Percentiles rank a stretch among this genome's conserved stretches.
Conservation (phyloP, 2,329 filamentous ascomycete genomes). For the Emergomyces pasteurianus region DNA sequence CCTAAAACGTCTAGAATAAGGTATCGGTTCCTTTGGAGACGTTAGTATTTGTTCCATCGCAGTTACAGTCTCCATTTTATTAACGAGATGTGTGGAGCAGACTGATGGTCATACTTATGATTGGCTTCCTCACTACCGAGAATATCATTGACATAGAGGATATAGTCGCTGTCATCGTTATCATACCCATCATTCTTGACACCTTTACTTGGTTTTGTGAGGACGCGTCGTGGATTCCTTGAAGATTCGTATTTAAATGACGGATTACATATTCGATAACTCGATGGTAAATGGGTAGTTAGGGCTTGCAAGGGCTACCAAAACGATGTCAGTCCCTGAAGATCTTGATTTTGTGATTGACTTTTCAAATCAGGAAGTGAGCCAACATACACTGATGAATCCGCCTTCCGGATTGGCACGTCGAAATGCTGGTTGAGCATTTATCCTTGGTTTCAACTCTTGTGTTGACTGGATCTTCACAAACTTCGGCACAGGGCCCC, state of each 20-base stretch:
- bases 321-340: not conserved
- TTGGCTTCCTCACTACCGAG: slow-evolving; percentile 94
- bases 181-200: slow-evolving; percentile 98
- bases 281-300: slow-evolving; percentile 82
- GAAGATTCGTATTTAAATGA: slow-evolving; percentile 98
- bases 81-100: not conserved
- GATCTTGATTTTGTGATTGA: not conserved
- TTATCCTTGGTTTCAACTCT: slow-evolving; percentile 73
- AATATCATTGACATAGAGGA: slow-evolving; percentile 98
- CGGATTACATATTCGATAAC: slow-evolving; percentile 96
- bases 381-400: slow-evolving; percentile 75
- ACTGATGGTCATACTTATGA: slow-evolving; percentile 59
- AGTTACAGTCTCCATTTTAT: not conserved
- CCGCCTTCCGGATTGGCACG: slow-evolving; percentile 93
- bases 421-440: slow-evolving; percentile 76
- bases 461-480: slow-evolving; percentile 59
- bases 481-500: slow-evolving; percentile 76
- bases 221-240: slow-evolving; percentile 82
- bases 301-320: slow-evolving; percentile 81
- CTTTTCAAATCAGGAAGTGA: not conserved
- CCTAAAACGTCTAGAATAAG: slow-evolving; percentile 93
- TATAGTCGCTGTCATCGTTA: slow-evolving; percentile 98
- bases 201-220: slow-evolving; percentile 97
- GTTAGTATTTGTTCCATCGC: slow-evolving; percentile 5
- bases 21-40: slow-evolving; percentile 63